These are phyloP conservation scores for Hymenoscyphus fructigenus DNA, from an alignment of 2,329 filamentous ascomycete species.

Conservation along the genomic window DNA sequence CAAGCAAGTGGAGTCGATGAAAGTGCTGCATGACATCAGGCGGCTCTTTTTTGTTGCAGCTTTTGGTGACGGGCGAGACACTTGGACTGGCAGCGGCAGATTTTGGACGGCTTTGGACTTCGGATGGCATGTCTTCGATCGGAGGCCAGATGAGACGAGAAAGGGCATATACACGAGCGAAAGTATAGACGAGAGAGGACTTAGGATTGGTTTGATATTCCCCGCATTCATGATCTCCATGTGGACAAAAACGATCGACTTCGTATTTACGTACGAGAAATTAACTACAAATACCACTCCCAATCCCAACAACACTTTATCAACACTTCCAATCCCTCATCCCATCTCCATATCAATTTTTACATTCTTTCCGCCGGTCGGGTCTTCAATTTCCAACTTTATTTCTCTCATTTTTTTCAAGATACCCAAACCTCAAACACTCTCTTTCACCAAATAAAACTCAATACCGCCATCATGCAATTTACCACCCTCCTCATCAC, in stretches of 20 bases:
- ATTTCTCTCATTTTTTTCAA: background rate
- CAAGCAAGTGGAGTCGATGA: background rate
- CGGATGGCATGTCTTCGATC: background rate
- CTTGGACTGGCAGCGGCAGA: background rate
- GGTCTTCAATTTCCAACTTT: conserved; percentile 3
- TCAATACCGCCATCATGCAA: conserved; percentile 10
- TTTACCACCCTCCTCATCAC: conserved; percentile 4
- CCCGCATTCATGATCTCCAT: background rate
- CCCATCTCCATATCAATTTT: background rate
- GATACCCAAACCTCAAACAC: background rate
- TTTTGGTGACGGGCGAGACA: background rate
- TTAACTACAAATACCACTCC: background rate
- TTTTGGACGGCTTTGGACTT: background rate
- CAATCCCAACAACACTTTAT: background rate
- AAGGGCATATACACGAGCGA: too few species aligned
- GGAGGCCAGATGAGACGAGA: background rate
- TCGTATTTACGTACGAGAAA: background rate
- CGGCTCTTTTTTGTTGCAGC: background rate
- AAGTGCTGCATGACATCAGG: background rate
- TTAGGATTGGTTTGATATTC: background rate
- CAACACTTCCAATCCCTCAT: background rate
- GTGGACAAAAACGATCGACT: background rate
- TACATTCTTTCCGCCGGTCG: conserved; percentile 18
- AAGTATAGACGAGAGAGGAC: too few species aligned
- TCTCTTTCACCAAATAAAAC: background rate